Evolutionary conservation across 192 early-diverging fungal species (phyloP).

Genomic region (Backusella luteola): DNA sequence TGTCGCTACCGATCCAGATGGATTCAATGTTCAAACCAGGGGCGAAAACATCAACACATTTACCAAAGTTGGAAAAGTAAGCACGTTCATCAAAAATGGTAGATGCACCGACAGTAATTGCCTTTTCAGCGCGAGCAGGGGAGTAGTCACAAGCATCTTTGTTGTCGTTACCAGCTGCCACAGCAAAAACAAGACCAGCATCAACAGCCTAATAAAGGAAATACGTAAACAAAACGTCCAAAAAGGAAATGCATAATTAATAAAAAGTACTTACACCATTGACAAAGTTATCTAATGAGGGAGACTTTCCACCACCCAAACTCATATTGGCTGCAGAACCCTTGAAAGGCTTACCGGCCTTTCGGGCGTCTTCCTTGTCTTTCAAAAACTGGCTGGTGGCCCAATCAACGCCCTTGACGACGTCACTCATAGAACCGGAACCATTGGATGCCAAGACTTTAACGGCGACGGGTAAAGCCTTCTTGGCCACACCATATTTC

Average conservation of each 20-base stretch:
- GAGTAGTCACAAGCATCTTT: slow-evolving; percentile 87
- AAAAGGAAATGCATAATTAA: neutral
- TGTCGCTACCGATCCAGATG: slow-evolving; percentile 51
- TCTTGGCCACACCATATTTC: slow-evolving; percentile 88
- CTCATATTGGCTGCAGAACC: slow-evolving; percentile 94
- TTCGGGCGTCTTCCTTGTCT: slow-evolving; percentile 42
- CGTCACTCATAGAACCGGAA: slow-evolving; percentile 80
- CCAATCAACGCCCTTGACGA: slow-evolving; percentile 77
- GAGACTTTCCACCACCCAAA: slow-evolving; percentile 81
- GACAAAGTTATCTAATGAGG: slow-evolving; percentile 82
- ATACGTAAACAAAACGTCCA: neutral
- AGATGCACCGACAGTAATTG: slow-evolving; percentile 89
- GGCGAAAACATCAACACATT: slow-evolving; percentile 91
- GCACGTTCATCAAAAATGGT: slow-evolving; percentile 78
- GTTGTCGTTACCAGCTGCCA: slow-evolving; percentile 90
- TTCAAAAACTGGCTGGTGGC: slow-evolving; percentile 58
- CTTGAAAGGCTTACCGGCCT: slow-evolving; percentile 63
- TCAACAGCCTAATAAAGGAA: slow-evolving; percentile 49
- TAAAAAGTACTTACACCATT: slow-evolving; percentile 41
- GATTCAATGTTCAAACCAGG: slow-evolving; percentile 84
- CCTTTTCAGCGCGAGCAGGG: slow-evolving; percentile 76
- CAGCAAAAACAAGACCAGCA: slow-evolving; percentile 77
- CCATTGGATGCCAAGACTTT: slow-evolving; percentile 93
- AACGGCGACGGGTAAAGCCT: slow-evolving; percentile 80
- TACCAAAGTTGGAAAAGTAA: slow-evolving; percentile 85